Percentiles rank a stretch among this genome's conserved stretches.
Evolutionary conservation across 768 basidiomycete genomes (phyloP).

Genomic region (Pholiota molesta): DNA sequence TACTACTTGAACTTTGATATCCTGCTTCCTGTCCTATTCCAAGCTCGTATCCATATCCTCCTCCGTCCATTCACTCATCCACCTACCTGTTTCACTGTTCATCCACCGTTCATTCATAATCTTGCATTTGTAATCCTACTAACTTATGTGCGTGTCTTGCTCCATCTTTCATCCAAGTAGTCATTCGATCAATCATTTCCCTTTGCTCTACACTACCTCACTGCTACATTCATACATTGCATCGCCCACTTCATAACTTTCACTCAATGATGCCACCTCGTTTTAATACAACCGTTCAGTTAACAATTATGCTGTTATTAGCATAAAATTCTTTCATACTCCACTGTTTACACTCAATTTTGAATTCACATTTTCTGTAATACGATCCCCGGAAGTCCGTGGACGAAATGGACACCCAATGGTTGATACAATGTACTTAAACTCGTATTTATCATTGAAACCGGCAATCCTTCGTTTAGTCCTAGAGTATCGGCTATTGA

Average conservation of each 20-base stretch:
- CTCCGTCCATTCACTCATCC: neutral
- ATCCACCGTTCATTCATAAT: neutral
- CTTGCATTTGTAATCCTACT: constrained; percentile 3
- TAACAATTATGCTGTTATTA: too few species aligned
- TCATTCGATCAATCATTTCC: constrained; percentile 5
- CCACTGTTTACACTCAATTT: too few species aligned
- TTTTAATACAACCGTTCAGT: neutral
- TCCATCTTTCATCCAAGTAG: neutral
- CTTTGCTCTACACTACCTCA: constrained; percentile 8
- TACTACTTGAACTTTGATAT: neutral
- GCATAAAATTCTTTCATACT: too few species aligned
- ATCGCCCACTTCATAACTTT: too few species aligned
- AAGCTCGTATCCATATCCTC: neutral
- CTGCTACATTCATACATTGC: neutral
- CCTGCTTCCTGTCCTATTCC: neutral
- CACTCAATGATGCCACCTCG: neutral
- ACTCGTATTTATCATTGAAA: neutral
- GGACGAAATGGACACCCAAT: neutral
- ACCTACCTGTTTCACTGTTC: neutral
- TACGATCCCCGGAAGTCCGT: neutral
- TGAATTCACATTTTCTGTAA: neutral
- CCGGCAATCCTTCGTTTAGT: neutral
- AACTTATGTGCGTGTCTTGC: neutral
- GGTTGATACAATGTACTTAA: neutral
- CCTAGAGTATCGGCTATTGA: neutral